Base-by-base conservation (phyloP, 805 yeast species). In the Torulaspora maleeae region DNA sequence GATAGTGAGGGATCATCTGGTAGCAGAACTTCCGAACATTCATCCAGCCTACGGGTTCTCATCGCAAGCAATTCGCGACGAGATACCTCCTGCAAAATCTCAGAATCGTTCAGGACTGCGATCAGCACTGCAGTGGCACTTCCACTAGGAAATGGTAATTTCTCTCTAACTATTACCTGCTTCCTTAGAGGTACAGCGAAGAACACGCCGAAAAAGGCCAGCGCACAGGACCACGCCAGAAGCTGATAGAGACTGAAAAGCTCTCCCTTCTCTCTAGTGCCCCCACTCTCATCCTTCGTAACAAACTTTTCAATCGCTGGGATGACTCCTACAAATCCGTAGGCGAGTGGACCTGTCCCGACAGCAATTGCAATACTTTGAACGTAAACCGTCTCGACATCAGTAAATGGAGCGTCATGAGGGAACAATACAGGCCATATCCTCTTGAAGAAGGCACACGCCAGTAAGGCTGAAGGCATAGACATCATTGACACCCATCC, bases 401-500 rank as follows among this genome's bases (percentile, higher is more conserved):
- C 96, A 0, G 93, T 78, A 57, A 80, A 79, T 0, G 81, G 80
- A 29, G 64, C 65, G 5, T 55, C 52, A 10, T 74, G 44, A 4
- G 62, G 63, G 17, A 42, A 54, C 3, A 63, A 7, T 2, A 49
- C 3, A 1, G 69, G 69, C 61, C 66, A 59, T 2, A 83, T 55
- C 3, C 79, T 68, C 55, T 82, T 86, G 71, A 90, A 91, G 15
- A 85, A 70, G 0, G 96, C 84, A 63, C 80, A 90, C 0, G 95
- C 96, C 20, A 91, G 67, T 42, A 91, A 66, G 0, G 98, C 96
- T 4, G 96, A 83, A 0, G 99, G 98, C 44, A 91, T 71, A 17
- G 96, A 86, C 99, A 91, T 93, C 99, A 91, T 91, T 9, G 96
- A 88, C 5, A 93, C 96, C 99, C 99, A 91, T 1, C 99, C 99